Percentiles rank a stretch among this genome's conserved stretches.
Conservation (phyloP, 805 yeast species). For the Spathaspora arborariae region DNA sequence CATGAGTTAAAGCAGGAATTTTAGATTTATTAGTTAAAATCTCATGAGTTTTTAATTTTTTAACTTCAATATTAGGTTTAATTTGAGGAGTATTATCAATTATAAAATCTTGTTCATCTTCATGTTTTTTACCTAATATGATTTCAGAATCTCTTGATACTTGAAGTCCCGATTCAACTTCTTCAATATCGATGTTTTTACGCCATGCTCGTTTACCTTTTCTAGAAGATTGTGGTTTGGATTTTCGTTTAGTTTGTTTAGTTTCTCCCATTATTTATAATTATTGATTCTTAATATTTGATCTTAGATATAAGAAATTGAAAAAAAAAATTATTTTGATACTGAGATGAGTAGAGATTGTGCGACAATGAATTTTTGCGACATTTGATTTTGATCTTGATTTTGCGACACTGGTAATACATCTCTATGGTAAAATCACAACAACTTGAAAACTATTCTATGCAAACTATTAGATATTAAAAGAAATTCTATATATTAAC, state of each 20-base stretch:
- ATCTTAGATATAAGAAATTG: neutral
- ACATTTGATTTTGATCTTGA: neutral
- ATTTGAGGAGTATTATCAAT: slow-evolving; percentile 52
- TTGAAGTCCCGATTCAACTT: slow-evolving; percentile 68
- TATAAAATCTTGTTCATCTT: slow-evolving; percentile 59
- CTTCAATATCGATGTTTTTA: slow-evolving; percentile 84
- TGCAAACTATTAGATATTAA: too few relatives aligned
- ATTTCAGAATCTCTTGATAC: slow-evolving; percentile 59
- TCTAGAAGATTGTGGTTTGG: slow-evolving; percentile 65
- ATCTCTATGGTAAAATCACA: too few relatives aligned
- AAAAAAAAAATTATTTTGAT: neutral
- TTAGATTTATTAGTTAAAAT: slow-evolving; percentile 73
- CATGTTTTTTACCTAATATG: slow-evolving; percentile 49
- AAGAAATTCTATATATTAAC: too few relatives aligned
- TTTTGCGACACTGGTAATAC: neutral
- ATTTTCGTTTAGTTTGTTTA: neutral
- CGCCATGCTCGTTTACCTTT: slow-evolving; percentile 94
- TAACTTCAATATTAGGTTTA: slow-evolving; percentile 34
- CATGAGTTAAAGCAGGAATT: slow-evolving; percentile 52
- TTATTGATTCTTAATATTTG: neutral
- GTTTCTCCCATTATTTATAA: neutral
- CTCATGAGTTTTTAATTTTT: slow-evolving; percentile 56
- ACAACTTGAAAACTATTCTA: too few relatives aligned
- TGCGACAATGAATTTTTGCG: neutral
- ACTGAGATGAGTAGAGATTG: neutral